These are phyloP conservation scores for Soucietia sequanensis DNA, from an alignment of 805 yeast genomes.

Conservation along the genomic window DNA sequence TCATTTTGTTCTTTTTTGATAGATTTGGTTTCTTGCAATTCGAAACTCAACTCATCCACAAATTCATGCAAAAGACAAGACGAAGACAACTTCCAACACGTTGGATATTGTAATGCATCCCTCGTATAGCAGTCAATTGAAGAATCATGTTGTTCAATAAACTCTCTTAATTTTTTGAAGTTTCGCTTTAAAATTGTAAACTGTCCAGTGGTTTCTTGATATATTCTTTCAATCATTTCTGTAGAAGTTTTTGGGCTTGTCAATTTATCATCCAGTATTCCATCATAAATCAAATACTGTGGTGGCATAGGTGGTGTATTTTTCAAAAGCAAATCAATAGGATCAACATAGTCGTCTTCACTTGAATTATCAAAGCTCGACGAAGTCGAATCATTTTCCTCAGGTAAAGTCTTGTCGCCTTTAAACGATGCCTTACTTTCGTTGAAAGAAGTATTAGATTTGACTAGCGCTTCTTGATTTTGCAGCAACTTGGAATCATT, in stretches of 20 bases:
- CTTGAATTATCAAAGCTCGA: too few relatives aligned
- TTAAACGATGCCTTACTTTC: too few relatives aligned
- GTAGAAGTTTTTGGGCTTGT: not conserved
- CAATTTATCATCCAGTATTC: not conserved
- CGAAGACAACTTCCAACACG: not conserved
- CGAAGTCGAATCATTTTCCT: too few relatives aligned
- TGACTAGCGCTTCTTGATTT: too few relatives aligned
- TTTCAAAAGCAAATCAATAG: too few relatives aligned
- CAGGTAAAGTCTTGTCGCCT: too few relatives aligned
- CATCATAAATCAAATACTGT: not conserved
- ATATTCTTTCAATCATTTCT: constrained; percentile 1
- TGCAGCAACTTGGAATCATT: too few relatives aligned
- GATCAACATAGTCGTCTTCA: too few relatives aligned
- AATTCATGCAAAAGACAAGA: not conserved
- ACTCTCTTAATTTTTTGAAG: not conserved
- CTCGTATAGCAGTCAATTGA: not conserved
- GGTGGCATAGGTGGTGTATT: not conserved
- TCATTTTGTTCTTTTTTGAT: constrained; percentile 3
- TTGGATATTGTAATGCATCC: not conserved
- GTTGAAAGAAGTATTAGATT: too few relatives aligned
- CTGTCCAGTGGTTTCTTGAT: not conserved
- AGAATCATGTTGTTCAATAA: not conserved
- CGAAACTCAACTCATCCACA: not conserved
- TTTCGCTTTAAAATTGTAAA: not conserved
- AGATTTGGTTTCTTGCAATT: not conserved